Percentiles rank a stretch among this genome's conserved stretches.
These are phyloP conservation scores for Alternaria brassicicola DNA, from an alignment of 2,329 filamentous ascomycete genomes.

Conservation along the genomic window DNA sequence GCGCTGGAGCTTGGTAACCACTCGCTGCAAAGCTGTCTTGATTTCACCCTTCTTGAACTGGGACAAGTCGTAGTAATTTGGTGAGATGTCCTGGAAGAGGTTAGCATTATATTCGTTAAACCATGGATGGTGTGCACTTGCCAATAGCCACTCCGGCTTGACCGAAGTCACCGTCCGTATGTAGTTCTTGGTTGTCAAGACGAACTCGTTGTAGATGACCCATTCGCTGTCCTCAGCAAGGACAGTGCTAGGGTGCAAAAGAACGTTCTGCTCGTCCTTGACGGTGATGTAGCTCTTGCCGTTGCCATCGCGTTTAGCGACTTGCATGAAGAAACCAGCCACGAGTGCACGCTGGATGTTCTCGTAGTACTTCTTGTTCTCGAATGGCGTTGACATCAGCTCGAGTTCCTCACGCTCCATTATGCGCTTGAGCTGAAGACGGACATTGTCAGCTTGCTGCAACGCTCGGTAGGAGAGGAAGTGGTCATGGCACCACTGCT, in stretches of 20 bases:
- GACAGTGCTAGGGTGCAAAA: constrained; percentile 92
- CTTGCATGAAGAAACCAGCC: constrained; percentile 99
- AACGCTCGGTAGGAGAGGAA: constrained; percentile 90
- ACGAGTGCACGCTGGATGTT: constrained; percentile 94
- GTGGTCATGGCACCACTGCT: constrained; percentile 96
- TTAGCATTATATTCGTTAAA: constrained; percentile 10
- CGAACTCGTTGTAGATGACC: constrained; percentile 98
- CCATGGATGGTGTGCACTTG: constrained; percentile 54
- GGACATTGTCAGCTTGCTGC: constrained; percentile 92
- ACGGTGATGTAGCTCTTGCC: constrained; percentile 94
- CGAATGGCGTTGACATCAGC: constrained; percentile 85
- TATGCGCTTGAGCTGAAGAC: constrained; percentile 87
- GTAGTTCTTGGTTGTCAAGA: constrained; percentile 97
- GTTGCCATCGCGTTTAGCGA: constrained; percentile 87
- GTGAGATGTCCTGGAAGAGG: constrained; percentile 78
- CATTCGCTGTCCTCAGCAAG: constrained; percentile 88
- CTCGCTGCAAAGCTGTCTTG: constrained; percentile 66
- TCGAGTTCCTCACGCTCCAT: constrained; percentile 93
- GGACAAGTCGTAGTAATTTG: constrained; percentile 86
- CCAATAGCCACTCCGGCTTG: constrained; percentile 91
- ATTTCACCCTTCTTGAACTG: constrained; percentile 86
- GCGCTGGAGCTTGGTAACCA: constrained; percentile 61
- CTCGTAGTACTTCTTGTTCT: constrained; percentile 96
- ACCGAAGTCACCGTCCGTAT: constrained; percentile 92
- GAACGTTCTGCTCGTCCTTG: constrained; percentile 93